Conservation (phyloP, 176 grass and related monocot genomes). For the Guadua angustifolia region DNA sequence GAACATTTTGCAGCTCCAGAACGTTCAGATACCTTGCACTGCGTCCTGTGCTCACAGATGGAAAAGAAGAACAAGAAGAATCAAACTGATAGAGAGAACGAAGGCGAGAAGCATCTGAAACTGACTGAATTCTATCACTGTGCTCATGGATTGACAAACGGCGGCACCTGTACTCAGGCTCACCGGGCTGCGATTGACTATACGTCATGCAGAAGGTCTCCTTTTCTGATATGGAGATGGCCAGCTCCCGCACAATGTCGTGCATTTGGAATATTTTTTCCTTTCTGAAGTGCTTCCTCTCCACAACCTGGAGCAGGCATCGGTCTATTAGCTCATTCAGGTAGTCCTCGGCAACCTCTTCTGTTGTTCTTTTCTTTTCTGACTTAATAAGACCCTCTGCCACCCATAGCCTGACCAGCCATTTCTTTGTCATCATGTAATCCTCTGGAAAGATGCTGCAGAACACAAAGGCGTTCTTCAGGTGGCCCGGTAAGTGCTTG, state of each 20-base stretch:
- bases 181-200: background rate
- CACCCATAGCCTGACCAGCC: slow-evolving; percentile 49
- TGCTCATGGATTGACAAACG: slow-evolving; percentile 20
- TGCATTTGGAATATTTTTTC: slow-evolving; percentile 44
- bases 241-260: slow-evolving; percentile 45
- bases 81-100: slow-evolving; percentile 37
- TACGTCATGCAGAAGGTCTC: slow-evolving; percentile 29
- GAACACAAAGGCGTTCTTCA: slow-evolving; percentile 54
- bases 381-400: slow-evolving; percentile 52
- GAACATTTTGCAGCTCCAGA: slow-evolving; percentile 18
- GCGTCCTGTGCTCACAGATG: background rate
- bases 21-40: slow-evolving; percentile 31
- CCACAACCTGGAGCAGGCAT: slow-evolving; percentile 43
- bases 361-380: slow-evolving; percentile 39
- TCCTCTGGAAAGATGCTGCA: slow-evolving; percentile 62
- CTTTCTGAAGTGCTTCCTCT: slow-evolving; percentile 43
- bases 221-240: slow-evolving; percentile 36
- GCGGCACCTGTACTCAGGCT: background rate
- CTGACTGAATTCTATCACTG: slow-evolving; percentile 14
- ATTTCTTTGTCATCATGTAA: slow-evolving; percentile 44
- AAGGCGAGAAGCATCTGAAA: slow-evolving; percentile 32
- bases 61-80: slow-evolving; percentile 13
- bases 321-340: slow-evolving; percentile 49
- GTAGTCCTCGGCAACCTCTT: slow-evolving; percentile 55
- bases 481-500: slow-evolving; percentile 45